phyloP scores from a whole-genome alignment of 2,329 filamentous ascomycete genomes.

The Aphanocladium album region DNA sequence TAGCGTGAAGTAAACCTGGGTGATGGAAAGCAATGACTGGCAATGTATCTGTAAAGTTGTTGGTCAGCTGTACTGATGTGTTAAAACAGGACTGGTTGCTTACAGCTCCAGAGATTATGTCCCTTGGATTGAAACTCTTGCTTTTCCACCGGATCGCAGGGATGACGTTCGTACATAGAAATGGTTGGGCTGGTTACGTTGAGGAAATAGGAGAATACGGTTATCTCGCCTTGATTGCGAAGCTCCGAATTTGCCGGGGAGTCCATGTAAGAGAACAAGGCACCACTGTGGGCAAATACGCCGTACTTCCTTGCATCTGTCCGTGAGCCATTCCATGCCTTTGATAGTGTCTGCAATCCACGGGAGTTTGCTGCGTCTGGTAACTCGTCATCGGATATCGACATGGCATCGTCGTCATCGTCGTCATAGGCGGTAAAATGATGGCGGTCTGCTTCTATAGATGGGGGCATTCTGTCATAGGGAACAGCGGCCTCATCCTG shows the following conservation, averaged over 20 bases:
- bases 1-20: conserved; percentile 83
- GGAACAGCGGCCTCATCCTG: neutral
- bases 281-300: conserved; percentile 41
- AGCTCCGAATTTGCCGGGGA: conserved; percentile 65
- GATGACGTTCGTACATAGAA: conserved; percentile 81
- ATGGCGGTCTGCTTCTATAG: neutral
- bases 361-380: neutral
- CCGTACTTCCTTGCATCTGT: conserved; percentile 39
- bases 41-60: conserved; percentile 59
- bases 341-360: neutral
- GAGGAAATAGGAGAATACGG: conserved; percentile 88
- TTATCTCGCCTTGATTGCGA: conserved; percentile 71
- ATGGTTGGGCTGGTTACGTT: conserved; percentile 81
- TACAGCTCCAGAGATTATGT: conserved; percentile 61
- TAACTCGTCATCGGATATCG: conserved; percentile 13
- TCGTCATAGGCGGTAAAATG: conserved; percentile 3
- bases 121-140: conserved; percentile 55
- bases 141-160: conserved; percentile 61
- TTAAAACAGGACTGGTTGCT: conserved; percentile 23
- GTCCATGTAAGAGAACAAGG: conserved; percentile 62
- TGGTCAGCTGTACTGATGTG: neutral
- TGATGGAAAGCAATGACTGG: conserved; percentile 79
- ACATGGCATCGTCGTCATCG: conserved; percentile 15
- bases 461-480: neutral
- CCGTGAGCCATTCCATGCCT: conserved; percentile 31